Evolutionary conservation across 768 basidiomycete species (phyloP).

Genomic region (Collybiopsis luxurians): DNA sequence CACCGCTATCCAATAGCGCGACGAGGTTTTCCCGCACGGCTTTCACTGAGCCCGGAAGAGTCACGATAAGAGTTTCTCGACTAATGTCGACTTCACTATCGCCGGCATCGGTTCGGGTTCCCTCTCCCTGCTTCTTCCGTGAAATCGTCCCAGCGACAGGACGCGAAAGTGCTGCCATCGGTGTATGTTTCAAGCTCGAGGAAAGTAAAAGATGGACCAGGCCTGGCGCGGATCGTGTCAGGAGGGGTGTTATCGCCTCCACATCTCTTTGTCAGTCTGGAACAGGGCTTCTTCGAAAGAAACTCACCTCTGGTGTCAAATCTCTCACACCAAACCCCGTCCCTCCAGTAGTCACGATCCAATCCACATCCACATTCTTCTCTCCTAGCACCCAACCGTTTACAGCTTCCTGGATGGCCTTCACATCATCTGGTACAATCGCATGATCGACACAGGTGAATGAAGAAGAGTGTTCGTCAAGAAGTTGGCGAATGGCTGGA

Average conservation of each 20-base stretch:
- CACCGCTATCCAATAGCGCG: slow-evolving; percentile 52
- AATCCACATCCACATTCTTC: slow-evolving; percentile 49
- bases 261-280: not conserved
- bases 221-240: slow-evolving; percentile 67
- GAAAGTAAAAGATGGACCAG: slow-evolving; percentile 73
- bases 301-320: slow-evolving; percentile 74
- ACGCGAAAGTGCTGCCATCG: slow-evolving; percentile 77
- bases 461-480: slow-evolving; percentile 30
- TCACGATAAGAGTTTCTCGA: slow-evolving; percentile 64
- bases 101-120: no score
- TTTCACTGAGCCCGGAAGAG: slow-evolving; percentile 83
- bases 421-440: slow-evolving; percentile 69
- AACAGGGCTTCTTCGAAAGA: not conserved
- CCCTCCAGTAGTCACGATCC: slow-evolving; percentile 82
- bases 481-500: slow-evolving; percentile 53
- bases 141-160: slow-evolving; percentile 73
- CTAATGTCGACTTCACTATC: not conserved
- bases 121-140: not conserved
- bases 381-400: slow-evolving; percentile 33
- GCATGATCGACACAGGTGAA: slow-evolving; percentile 32
- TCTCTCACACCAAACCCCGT: slow-evolving; percentile 85
- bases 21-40: slow-evolving; percentile 80
- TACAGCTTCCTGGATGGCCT: slow-evolving; percentile 47
- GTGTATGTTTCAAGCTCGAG: slow-evolving; percentile 69
- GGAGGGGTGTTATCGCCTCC: slow-evolving; percentile 60